Percentiles rank a stretch among this genome's conserved stretches.
Conservation (phyloP, 129 eudicot species). For the Silybum marianum region DNA sequence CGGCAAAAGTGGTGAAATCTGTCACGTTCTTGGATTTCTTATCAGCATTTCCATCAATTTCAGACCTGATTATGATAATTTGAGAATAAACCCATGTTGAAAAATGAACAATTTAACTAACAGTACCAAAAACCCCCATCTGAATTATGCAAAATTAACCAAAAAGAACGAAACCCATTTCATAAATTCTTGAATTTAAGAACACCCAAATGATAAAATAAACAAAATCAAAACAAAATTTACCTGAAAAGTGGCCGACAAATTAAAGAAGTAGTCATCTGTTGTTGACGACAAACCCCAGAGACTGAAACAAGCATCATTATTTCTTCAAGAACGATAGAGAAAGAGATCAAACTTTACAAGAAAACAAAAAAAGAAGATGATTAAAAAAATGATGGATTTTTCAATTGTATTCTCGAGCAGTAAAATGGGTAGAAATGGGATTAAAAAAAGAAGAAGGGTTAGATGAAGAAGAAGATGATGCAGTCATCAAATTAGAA, state of each 20-base stretch:
- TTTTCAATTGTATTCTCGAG: slow-evolving; percentile 26
- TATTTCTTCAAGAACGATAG: slow-evolving; percentile 28
- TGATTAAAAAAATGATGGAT: slow-evolving; percentile 7
- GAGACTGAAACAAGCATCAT: slow-evolving; percentile 42
- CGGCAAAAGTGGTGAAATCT: slow-evolving; percentile 16
- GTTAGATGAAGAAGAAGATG: slow-evolving; percentile 41
- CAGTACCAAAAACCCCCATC: slow-evolving; percentile 21
- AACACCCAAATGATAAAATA: background rate
- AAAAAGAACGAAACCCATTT: slow-evolving; percentile 23
- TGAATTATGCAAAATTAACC: slow-evolving; percentile 13
- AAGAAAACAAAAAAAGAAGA: slow-evolving; percentile 12
- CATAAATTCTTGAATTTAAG: slow-evolving; percentile 18
- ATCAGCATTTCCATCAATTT: slow-evolving; percentile 29
- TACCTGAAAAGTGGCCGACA: slow-evolving; percentile 32
- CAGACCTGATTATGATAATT: slow-evolving; percentile 52
- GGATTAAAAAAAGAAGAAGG: slow-evolving; percentile 41
- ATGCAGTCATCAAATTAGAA: slow-evolving; percentile 38
- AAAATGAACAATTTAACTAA: slow-evolving; percentile 11
- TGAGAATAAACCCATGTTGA: slow-evolving; percentile 50
- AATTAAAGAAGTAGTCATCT: slow-evolving; percentile 7
- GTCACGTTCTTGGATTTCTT: slow-evolving; percentile 38
- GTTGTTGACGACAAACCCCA: slow-evolving; percentile 30
- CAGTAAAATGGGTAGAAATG: slow-evolving; percentile 26
- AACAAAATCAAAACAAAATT: background rate
- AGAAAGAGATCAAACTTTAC: slow-evolving; percentile 1